Evolutionary conservation across 140 eudicot species (phyloP).

Genomic region (Senecio squalidus): DNA sequence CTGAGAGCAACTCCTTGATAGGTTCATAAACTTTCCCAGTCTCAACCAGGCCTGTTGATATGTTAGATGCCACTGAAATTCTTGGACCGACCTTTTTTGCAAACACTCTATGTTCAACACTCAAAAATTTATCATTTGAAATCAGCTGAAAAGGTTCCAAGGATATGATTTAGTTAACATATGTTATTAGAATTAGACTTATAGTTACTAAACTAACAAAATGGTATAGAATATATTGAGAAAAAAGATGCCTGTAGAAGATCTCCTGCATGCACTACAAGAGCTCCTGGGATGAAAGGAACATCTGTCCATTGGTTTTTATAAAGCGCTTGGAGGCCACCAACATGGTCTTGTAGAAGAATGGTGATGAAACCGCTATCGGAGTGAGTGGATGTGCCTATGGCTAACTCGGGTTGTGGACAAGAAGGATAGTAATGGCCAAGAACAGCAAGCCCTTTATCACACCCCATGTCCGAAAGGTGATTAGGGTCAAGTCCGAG

Average conservation of each 20-base stretch:
- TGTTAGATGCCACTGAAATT: background rate
- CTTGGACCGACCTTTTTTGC: background rate
- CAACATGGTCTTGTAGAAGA: conserved; percentile 35
- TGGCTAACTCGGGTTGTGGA: conserved; percentile 27
- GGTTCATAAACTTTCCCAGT: background rate
- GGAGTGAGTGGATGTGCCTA: conserved; percentile 17
- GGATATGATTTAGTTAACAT: too few relatives aligned
- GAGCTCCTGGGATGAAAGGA: conserved; percentile 27
- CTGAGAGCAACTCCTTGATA: background rate
- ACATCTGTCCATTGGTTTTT: conserved; percentile 35
- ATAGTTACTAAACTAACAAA: too few relatives aligned
- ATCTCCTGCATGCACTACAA: conserved; percentile 43
- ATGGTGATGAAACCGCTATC: conserved; percentile 38
- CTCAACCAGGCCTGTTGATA: background rate
- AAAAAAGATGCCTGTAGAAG: conserved; percentile 27
- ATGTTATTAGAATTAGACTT: background rate
- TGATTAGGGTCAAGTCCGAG: conserved; percentile 30
- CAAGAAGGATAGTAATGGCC: conserved; percentile 50
- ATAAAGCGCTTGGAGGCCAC: conserved; percentile 43
- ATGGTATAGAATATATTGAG: background rate
- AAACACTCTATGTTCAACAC: background rate
- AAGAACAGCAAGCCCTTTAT: conserved; percentile 17
- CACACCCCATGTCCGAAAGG: conserved; percentile 31
- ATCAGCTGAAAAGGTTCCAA: background rate
- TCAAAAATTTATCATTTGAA: background rate